Conservation (phyloP, 2,329 filamentous ascomycete species). For the Nemania serpens region DNA sequence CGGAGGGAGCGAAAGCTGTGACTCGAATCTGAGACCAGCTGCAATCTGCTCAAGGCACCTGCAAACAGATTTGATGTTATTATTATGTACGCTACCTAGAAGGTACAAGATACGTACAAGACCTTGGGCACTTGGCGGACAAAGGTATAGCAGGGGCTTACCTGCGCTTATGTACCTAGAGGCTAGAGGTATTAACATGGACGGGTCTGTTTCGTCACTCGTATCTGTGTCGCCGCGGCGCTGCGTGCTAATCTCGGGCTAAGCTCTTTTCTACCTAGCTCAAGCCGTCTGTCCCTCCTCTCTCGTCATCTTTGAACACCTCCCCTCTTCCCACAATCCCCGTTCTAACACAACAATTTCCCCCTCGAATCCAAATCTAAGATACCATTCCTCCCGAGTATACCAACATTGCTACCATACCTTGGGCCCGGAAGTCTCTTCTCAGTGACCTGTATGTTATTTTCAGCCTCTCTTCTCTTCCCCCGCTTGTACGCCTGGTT, state of each 20-base stretch:
- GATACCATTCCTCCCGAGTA: slow-evolving; percentile 20
- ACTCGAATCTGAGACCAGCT: slow-evolving; percentile 7
- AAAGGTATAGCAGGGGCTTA: too few species aligned
- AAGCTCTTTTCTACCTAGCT: slow-evolving; percentile 30
- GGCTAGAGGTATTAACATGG: not conserved
- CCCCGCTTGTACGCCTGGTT: slow-evolving; percentile 10
- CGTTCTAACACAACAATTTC: slow-evolving; percentile 29
- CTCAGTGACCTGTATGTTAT: slow-evolving; percentile 15
- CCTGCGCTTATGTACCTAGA: too few species aligned
- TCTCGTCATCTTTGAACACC: slow-evolving; percentile 30
- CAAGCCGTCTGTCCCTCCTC: slow-evolving; percentile 22
- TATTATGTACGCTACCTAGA: not conserved
- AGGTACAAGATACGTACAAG: not conserved
- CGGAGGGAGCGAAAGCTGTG: too few species aligned
- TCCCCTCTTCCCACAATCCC: slow-evolving; percentile 31
- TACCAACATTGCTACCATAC: slow-evolving; percentile 17
- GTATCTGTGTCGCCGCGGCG: slow-evolving; percentile 32
- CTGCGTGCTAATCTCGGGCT: slow-evolving; percentile 16
- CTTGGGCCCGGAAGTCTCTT: slow-evolving; percentile 1
- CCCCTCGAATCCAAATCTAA: slow-evolving; percentile 23
- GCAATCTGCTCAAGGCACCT: slow-evolving; percentile 5
- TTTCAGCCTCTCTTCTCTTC: not conserved
- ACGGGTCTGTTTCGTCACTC: slow-evolving; percentile 21
- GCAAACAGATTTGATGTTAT: too few species aligned
- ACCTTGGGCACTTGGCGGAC: not conserved